These are phyloP conservation scores for Cardamine occulta DNA, from an alignment of 345 rosid genomes.

Conservation along the genomic window DNA sequence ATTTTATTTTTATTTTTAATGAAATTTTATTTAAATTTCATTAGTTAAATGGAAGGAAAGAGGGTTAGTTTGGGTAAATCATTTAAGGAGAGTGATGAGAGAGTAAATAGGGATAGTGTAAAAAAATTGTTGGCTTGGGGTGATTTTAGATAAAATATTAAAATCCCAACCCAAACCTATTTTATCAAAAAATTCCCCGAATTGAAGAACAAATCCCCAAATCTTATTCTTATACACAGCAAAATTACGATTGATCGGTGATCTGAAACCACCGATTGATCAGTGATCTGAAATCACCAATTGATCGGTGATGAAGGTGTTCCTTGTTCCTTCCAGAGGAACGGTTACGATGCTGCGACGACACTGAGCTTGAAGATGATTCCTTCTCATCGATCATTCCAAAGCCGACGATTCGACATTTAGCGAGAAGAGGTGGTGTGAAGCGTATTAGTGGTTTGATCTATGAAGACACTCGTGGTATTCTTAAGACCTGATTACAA, in stretches of 20 bases:
- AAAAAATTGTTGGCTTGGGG: too few species aligned
- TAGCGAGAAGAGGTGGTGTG: slow-evolving; percentile 50
- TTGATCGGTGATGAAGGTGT: slow-evolving; percentile 41
- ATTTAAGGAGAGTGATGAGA: too few species aligned
- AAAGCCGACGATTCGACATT: slow-evolving; percentile 46
- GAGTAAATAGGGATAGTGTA: too few species aligned
- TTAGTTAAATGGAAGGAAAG: too few species aligned
- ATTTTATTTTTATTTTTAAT: too few species aligned
- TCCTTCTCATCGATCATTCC: slow-evolving; percentile 86
- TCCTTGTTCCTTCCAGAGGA: slow-evolving; percentile 69
- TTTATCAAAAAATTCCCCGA: too few species aligned
- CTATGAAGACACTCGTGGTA: slow-evolving; percentile 49
- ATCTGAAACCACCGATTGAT: slow-evolving; percentile 67
- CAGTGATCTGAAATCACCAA: slow-evolving; percentile 75
- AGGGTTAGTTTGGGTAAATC: too few species aligned
- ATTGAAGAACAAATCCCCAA: too few species aligned
- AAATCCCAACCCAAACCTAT: too few species aligned
- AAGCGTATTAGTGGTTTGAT: slow-evolving; percentile 51
- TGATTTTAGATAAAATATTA: too few species aligned
- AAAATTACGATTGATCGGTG: slow-evolving; percentile 20
- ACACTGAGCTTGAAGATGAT: slow-evolving; percentile 47
- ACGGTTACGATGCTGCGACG: slow-evolving; percentile 63
- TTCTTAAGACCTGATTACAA: slow-evolving; percentile 34
- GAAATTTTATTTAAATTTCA: too few species aligned
- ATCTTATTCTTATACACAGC: too few species aligned